Evolutionary conservation across 2,329 filamentous ascomycete genomes (phyloP).

Genomic region (Neofusicoccum cordaticola): DNA sequence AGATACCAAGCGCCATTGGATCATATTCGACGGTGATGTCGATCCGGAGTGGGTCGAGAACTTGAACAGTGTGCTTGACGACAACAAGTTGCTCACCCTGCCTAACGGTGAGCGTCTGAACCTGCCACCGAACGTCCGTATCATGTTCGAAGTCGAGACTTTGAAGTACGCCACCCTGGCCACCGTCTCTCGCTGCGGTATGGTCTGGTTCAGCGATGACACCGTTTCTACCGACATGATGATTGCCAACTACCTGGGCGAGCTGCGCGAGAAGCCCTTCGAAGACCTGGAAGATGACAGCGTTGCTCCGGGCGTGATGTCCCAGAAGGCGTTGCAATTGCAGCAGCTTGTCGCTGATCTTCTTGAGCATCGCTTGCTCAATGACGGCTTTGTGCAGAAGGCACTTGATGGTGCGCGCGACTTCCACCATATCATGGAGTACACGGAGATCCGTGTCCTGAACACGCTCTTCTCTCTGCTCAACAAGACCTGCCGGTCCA

Average conservation of each 20-base stretch:
- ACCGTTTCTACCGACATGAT: conserved; percentile 92
- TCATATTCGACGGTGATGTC: conserved; percentile 98
- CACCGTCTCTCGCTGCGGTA: conserved; percentile 98
- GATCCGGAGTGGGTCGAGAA: conserved; percentile 99
- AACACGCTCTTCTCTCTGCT: conserved; percentile 92
- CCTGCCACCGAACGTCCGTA: conserved; percentile 88
- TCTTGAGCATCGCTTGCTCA: conserved; percentile 70
- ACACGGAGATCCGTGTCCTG: conserved; percentile 83
- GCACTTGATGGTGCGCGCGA: conserved; percentile 71
- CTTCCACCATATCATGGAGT: conserved; percentile 98
- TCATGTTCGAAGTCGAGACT: conserved; percentile 99
- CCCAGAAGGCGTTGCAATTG: conserved; percentile 67
- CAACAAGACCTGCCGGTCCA: conserved; percentile 87
- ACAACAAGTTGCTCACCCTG: conserved; percentile 95
- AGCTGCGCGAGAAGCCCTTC: conserved; percentile 77
- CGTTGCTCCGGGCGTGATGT: conserved; percentile 55
- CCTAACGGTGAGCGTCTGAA: conserved; percentile 98
- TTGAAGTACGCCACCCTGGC: conserved; percentile 96
- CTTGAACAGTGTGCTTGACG: conserved; percentile 97
- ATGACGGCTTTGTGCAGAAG: conserved; percentile 76
- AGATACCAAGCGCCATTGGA: conserved; percentile 96
- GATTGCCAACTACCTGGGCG: conserved; percentile 85
- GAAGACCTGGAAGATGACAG: conserved; percentile 95
- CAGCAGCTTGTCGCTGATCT: conserved; percentile 79
- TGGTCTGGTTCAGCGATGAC: conserved; percentile 99